Evolutionary conservation across 2,329 filamentous ascomycete species (phyloP).

Genomic region (Cordyceps farinosa): DNA sequence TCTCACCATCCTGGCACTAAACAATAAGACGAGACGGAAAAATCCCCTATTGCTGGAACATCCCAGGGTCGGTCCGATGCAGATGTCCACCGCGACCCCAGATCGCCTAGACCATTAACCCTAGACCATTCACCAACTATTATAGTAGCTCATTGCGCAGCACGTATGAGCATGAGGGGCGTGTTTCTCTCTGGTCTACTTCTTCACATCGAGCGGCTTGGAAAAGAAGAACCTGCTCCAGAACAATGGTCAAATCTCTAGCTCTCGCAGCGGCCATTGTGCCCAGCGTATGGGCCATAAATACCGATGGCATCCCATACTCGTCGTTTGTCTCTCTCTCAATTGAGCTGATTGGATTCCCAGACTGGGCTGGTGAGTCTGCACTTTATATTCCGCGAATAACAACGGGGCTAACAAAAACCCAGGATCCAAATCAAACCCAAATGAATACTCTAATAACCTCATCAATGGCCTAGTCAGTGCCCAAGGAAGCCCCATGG

Average conservation of each 20-base stretch:
- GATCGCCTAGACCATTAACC: not conserved
- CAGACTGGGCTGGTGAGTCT: slow-evolving; percentile 22
- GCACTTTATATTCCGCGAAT: not conserved
- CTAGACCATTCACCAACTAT: not conserved
- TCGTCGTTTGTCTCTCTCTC: slow-evolving; percentile 23
- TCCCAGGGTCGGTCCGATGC: slow-evolving; percentile 1
- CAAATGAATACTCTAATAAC: slow-evolving; percentile 22
- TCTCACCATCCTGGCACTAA: not conserved
- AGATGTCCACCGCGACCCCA: not conserved
- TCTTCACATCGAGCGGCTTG: not conserved
- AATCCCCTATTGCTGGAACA: slow-evolving; percentile 5
- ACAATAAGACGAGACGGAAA: not conserved
- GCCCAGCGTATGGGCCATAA: slow-evolving; percentile 6
- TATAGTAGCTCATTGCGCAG: not conserved
- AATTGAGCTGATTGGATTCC: slow-evolving; percentile 23
- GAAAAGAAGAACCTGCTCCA: not conserved
- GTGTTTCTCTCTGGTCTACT: not conserved
- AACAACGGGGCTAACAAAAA: not conserved
- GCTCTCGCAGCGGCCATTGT: not conserved
- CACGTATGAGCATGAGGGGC: not conserved
- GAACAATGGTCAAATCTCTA: slow-evolving; percentile 2
- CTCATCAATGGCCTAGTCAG: slow-evolving; percentile 21
- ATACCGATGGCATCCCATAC: slow-evolving; percentile 14
- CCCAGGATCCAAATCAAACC: slow-evolving; percentile 18
- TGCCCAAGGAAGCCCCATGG: slow-evolving; percentile 20